phyloP scores from a whole-genome alignment of 768 basidiomycete genomes.

The Russula griseocarnosa region DNA sequence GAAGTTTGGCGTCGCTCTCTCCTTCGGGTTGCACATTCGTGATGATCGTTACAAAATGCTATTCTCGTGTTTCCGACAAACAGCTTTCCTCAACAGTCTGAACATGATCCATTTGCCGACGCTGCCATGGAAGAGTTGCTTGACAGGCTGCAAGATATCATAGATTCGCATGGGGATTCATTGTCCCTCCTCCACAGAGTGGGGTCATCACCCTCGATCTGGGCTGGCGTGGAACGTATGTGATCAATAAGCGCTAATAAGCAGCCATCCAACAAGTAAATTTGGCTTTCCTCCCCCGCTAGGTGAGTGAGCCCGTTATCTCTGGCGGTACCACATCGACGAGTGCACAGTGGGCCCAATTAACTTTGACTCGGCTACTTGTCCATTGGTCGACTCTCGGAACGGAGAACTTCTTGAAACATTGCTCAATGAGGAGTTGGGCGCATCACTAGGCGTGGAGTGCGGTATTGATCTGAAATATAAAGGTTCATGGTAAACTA shows the following conservation, averaged over 20 bases:
- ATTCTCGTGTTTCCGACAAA: not conserved
- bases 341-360: conserved; percentile 75
- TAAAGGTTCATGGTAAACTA: not conserved
- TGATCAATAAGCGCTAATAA: conserved; percentile 98
- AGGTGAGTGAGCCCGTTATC: conserved; percentile 47
- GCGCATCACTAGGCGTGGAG: conserved; percentile 38
- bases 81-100: conserved; percentile 20
- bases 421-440: conserved; percentile 70
- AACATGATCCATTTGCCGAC: conserved; percentile 71
- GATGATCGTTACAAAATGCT: not conserved
- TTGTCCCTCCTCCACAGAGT: conserved; percentile 41
- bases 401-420: conserved; percentile 57
- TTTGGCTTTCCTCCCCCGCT: conserved; percentile 88
- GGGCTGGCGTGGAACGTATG: conserved; percentile 79
- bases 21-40: conserved; percentile 2
- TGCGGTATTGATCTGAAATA: conserved; percentile 8
- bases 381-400: conserved; percentile 74
- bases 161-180: conserved; percentile 56
- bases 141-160: conserved; percentile 65
- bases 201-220: conserved; percentile 86
- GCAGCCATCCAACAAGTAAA: conserved; percentile 95
- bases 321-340: not conserved
- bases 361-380: conserved; percentile 56
- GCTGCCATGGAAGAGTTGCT: conserved; percentile 71
- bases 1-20: conserved; percentile 13